Percentiles rank a stretch among this genome's conserved stretches.
Evolutionary conservation across 345 rosid species (phyloP).

Genomic region (Dipteronia sinensis): DNA sequence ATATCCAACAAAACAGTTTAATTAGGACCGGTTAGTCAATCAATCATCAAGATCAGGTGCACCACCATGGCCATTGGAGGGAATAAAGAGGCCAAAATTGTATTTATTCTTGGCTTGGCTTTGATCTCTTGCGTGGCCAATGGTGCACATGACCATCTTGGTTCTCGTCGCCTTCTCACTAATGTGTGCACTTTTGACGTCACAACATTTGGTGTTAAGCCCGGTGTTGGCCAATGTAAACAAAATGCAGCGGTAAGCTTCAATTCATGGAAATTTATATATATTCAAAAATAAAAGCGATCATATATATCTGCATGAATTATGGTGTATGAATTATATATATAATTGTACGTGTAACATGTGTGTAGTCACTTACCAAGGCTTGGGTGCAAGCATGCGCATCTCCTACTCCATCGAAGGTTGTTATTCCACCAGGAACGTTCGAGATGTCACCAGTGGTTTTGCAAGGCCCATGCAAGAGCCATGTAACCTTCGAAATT

Average conservation of each 20-base stretch:
- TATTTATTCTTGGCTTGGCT: conserved; percentile 24
- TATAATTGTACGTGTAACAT: no score
- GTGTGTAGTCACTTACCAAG: conserved; percentile 48
- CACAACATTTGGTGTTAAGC: conserved; percentile 42
- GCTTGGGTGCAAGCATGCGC: conserved; percentile 63
- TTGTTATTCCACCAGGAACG: conserved; percentile 47
- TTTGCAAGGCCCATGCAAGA: conserved; percentile 63
- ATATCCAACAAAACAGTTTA: no score
- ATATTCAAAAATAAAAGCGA: no score
- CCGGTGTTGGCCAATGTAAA: background rate
- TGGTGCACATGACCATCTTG: conserved; percentile 27
- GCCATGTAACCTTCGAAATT: conserved; percentile 41
- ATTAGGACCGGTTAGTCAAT: no score
- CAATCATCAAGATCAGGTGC: background rate
- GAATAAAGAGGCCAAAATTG: conserved; percentile 19
- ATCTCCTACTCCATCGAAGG: conserved; percentile 40
- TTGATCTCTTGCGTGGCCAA: conserved; percentile 42
- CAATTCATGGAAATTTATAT: no score
- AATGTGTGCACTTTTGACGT: conserved; percentile 44
- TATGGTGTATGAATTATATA: background rate
- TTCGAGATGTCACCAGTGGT: conserved; percentile 46
- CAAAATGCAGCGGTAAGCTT: background rate
- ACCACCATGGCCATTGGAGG: conserved; percentile 42
- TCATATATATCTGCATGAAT: background rate
- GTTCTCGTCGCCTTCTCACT: conserved; percentile 28